Percentiles rank a stretch among this genome's conserved stretches.
These are phyloP conservation scores for Zygosaccharomyces bailii DNA, from an alignment of 805 yeast species.

Conservation along the genomic window DNA sequence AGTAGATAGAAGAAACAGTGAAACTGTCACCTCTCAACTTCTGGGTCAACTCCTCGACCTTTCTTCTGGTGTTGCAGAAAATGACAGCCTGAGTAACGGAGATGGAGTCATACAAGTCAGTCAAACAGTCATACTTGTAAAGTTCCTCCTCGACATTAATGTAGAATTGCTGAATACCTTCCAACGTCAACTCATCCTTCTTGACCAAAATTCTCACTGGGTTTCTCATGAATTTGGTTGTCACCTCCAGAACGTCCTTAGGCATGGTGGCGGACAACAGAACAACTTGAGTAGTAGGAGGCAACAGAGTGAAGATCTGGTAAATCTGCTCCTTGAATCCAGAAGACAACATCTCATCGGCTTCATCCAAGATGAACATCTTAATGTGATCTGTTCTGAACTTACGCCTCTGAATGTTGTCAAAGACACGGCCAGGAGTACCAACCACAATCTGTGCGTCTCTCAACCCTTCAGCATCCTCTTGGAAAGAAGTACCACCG, in stretches of 20 bases:
- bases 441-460: constrained; percentile 92
- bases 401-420: constrained; percentile 88
- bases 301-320: constrained; percentile 82
- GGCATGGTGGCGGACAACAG: constrained; percentile 94
- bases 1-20: constrained; percentile 95
- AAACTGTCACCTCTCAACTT: constrained; percentile 77
- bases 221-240: constrained; percentile 85
- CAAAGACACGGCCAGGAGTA: constrained; percentile 97
- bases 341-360: constrained; percentile 84
- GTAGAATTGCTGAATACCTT: constrained; percentile 91
- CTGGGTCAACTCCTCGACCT: constrained; percentile 86
- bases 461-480: constrained; percentile 80
- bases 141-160: constrained; percentile 89
- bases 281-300: constrained; percentile 86
- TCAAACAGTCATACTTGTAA: constrained; percentile 90
- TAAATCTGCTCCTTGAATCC: constrained; percentile 96
- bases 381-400: constrained; percentile 79
- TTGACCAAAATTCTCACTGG: constrained; percentile 93
- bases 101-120: constrained; percentile 91
- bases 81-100: constrained; percentile 97
- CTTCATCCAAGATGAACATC: constrained; percentile 96
- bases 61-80: constrained; percentile 93
- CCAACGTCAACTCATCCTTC: constrained; percentile 88
- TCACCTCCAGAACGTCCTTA: constrained; percentile 84
- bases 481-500: constrained; percentile 90